These are phyloP conservation scores for Thuja plicata DNA, from an alignment of 83 land plant genomes.

Conservation along the genomic window DNA sequence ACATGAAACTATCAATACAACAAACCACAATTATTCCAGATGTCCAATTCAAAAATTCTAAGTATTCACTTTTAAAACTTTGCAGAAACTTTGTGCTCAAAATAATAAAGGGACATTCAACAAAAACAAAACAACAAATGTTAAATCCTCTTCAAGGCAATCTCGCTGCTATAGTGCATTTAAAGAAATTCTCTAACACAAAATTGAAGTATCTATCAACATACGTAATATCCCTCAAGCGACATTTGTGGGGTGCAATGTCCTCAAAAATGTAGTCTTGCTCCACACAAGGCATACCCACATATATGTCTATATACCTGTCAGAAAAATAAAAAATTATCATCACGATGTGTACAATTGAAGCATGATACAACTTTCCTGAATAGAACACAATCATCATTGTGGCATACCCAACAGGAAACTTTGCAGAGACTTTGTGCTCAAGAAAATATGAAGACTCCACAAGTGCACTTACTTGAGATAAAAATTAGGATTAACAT, in stretches of 20 bases:
- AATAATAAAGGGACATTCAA: background rate
- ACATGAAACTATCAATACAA: background rate
- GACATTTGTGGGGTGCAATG: conserved; percentile 88
- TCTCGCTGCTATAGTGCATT: background rate
- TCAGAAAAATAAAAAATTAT: background rate
- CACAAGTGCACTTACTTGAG: conserved; percentile 52
- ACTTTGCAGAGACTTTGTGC: no score
- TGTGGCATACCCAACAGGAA: background rate
- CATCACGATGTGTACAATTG: background rate
- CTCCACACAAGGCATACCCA: conserved; percentile 69
- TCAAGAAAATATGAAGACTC: background rate
- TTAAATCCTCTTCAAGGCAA: background rate
- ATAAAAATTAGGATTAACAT: conserved; percentile 55
- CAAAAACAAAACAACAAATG: background rate
- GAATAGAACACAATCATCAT: background rate
- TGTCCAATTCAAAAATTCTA: background rate
- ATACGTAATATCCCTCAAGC: conserved; percentile 88
- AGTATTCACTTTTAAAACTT: background rate
- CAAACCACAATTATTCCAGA: background rate
- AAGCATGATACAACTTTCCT: background rate
- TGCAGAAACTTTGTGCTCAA: background rate
- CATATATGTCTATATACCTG: conserved; percentile 78
- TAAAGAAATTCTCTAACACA: background rate
- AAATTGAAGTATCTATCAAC: conserved; percentile 3
- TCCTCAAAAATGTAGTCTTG: conserved; percentile 49